These are phyloP conservation scores for Eucalyptus pauciflora DNA, from an alignment of 345 rosid genomes.

Conservation along the genomic window DNA sequence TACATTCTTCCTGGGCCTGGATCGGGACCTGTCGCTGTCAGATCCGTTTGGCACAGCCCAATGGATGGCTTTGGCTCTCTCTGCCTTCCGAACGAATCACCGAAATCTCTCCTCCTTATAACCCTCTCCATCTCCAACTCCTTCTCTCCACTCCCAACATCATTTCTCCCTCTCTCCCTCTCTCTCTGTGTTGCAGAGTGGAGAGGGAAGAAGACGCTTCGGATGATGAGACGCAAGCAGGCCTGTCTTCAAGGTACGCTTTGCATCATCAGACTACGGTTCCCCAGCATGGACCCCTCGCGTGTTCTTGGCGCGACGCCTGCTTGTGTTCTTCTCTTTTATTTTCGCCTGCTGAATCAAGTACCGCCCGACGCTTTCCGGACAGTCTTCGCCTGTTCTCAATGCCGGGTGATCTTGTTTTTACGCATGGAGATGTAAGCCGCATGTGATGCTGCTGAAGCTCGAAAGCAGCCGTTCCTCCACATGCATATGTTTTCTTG, in stretches of 20 bases:
- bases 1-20: conserved; percentile 23
- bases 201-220: conserved; percentile 9
- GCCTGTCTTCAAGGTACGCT: conserved; percentile 25
- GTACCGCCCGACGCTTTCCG: neutral
- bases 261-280: neutral
- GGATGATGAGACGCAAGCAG: conserved; percentile 23
- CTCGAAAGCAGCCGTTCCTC: neutral
- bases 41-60: conserved; percentile 24
- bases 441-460: neutral
- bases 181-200: neutral
- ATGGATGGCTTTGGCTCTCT: neutral
- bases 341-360: neutral
- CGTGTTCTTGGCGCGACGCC: neutral
- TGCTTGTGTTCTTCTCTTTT: neutral
- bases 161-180: neutral
- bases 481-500: neutral
- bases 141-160: neutral
- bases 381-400: neutral
- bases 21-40: conserved; percentile 23
- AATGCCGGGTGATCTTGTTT: neutral
- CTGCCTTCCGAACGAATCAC: neutral
- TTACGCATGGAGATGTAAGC: neutral
- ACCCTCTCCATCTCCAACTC: neutral
- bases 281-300: neutral
- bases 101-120: neutral